phyloP scores from a whole-genome alignment of 257 asterid genomes.

The Lycium ferocissimum region DNA sequence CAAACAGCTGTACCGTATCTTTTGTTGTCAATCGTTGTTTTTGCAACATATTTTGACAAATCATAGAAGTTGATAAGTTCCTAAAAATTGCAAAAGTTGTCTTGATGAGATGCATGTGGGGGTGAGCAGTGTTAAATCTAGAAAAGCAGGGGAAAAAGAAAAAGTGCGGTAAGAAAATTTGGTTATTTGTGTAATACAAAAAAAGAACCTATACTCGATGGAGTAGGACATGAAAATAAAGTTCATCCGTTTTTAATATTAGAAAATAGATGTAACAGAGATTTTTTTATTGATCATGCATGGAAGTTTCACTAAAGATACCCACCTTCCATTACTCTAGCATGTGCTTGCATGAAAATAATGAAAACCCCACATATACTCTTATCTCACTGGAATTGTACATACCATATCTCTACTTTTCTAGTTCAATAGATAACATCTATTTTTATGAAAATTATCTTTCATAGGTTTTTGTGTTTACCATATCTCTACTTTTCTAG shows the following conservation, averaged over 20 bases:
- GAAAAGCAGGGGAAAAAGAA: not conserved
- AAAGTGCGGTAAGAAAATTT: not conserved
- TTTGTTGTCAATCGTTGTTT: not conserved
- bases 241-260: not conserved
- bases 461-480: slow-evolving; percentile 6
- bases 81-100: not conserved
- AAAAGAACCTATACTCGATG: not conserved
- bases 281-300: not conserved
- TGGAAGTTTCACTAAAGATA: not conserved
- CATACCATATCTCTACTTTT: slow-evolving; percentile 10
- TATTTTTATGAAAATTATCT: not conserved
- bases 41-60: slow-evolving; percentile 7
- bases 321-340: slow-evolving; percentile 20
- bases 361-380: not conserved
- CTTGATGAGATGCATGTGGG: slow-evolving; percentile 15
- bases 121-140: slow-evolving; percentile 1
- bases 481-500: too few relatives aligned
- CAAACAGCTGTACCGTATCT: not conserved
- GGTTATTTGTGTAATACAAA: not conserved
- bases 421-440: slow-evolving; percentile 1
- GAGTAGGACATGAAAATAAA: not conserved
- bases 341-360: slow-evolving; percentile 11
- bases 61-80: not conserved
- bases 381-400: not conserved
- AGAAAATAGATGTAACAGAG: slow-evolving; percentile 11